Conservation (phyloP, 306 rosid species). For the Pyrus pyrifolia region DNA sequence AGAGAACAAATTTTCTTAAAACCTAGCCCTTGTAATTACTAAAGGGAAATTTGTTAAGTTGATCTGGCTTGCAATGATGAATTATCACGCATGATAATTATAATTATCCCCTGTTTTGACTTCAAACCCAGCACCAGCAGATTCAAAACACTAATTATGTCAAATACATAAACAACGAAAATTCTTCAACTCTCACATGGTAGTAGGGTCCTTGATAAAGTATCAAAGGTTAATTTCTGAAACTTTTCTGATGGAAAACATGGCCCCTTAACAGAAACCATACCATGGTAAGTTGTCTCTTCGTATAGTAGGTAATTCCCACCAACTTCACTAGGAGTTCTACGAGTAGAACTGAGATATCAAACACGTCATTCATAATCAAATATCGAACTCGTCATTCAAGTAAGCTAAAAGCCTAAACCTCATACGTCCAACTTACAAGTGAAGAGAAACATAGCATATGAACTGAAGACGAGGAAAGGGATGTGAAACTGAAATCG, state of each 20-base stretch:
- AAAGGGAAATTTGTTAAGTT: background rate
- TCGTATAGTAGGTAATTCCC: background rate
- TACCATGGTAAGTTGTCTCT: background rate
- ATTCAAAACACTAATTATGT: conserved; percentile 13
- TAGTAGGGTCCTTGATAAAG: conserved; percentile 8
- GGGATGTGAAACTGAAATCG: background rate
- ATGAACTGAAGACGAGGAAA: background rate
- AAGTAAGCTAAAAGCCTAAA: too few relatives aligned
- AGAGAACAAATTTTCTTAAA: background rate
- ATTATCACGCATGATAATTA: conserved; percentile 15
- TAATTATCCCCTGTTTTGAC: conserved; percentile 31
- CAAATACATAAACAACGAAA: conserved; percentile 1
- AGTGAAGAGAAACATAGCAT: background rate
- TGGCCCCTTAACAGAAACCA: background rate
- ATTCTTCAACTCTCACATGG: conserved; percentile 22
- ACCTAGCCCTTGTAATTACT: background rate
- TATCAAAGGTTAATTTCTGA: background rate
- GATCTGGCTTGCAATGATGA: background rate
- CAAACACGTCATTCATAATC: background rate
- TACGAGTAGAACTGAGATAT: background rate
- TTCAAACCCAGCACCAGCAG: conserved; percentile 16
- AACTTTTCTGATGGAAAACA: background rate
- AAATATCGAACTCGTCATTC: too few relatives aligned
- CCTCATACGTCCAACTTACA: too few relatives aligned
- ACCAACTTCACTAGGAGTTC: background rate